Conservation (phyloP, 108 stramenopile species). For the Nitzschia putrida region DNA sequence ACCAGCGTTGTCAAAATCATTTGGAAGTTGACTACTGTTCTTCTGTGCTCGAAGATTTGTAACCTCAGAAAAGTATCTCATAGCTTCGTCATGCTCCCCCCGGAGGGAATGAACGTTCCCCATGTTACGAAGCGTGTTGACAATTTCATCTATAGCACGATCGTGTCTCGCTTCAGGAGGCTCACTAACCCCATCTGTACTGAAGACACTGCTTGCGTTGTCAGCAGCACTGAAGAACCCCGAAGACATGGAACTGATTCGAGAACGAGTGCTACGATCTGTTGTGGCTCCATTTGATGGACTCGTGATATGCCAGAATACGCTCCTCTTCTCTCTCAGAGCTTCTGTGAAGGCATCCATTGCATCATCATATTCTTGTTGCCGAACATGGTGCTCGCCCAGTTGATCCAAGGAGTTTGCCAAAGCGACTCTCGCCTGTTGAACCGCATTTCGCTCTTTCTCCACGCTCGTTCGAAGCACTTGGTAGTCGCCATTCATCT, state of each 20-base stretch:
- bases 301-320: constrained; percentile 44
- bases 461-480: constrained; percentile 53
- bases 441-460: constrained; percentile 39
- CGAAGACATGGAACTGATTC: constrained; percentile 2
- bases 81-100: constrained; percentile 75
- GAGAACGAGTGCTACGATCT: constrained; percentile 10
- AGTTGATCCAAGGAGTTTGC: constrained; percentile 62
- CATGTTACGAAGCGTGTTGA: constrained; percentile 66
- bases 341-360: constrained; percentile 79
- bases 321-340: constrained; percentile 67
- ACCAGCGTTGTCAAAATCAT: constrained; percentile 26
- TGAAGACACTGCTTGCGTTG: constrained; percentile 8
- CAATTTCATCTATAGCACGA: constrained; percentile 63
- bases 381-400: constrained; percentile 77
- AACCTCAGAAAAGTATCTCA: constrained; percentile 77
- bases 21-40: background rate
- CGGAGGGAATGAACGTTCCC: constrained; percentile 81
- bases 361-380: constrained; percentile 76
- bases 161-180: constrained; percentile 32
- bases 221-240: constrained; percentile 4
- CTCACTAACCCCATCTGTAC: background rate
- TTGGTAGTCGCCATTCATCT: constrained; percentile 66
- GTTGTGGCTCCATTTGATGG: background rate
- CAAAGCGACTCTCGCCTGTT: constrained; percentile 45
- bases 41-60: constrained; percentile 68